These are phyloP conservation scores for Coemansia sp. DNA, from an alignment of 192 early-diverging fungal genomes.

Conservation along the genomic window DNA sequence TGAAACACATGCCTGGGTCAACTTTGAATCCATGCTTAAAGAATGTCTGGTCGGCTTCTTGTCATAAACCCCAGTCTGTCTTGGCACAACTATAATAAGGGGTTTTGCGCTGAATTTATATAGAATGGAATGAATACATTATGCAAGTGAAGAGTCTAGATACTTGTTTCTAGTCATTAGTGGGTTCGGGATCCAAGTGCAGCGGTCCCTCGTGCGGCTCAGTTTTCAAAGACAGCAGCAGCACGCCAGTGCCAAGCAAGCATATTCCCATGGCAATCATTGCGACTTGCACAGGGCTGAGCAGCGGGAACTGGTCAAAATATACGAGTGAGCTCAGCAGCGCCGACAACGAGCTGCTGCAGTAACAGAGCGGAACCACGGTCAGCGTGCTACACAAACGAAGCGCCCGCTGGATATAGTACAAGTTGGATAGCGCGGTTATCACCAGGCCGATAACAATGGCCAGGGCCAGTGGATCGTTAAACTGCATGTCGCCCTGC, in stretches of 20 bases:
- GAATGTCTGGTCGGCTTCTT: slow-evolving; percentile 70
- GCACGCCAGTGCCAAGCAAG: slow-evolving; percentile 63
- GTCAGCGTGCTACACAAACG: slow-evolving; percentile 73
- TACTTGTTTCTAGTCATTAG: slow-evolving; percentile 6
- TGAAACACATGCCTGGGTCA: slow-evolving; percentile 93
- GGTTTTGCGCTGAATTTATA: background rate
- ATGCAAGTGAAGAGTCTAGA: background rate
- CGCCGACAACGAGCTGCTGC: slow-evolving; percentile 70
- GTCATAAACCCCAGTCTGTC: background rate
- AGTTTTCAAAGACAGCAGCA: slow-evolving; percentile 61
- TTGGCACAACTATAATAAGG: too few relatives aligned
- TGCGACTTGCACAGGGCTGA: slow-evolving; percentile 61
- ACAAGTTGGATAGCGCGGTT: slow-evolving; percentile 59
- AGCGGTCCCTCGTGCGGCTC: slow-evolving; percentile 38
- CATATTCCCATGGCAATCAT: slow-evolving; percentile 68
- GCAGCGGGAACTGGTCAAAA: slow-evolving; percentile 67
- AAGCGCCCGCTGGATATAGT: slow-evolving; percentile 75
- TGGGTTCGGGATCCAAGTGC: slow-evolving; percentile 17
- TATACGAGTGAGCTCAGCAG: slow-evolving; percentile 79
- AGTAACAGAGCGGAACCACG: slow-evolving; percentile 72
- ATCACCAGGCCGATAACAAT: slow-evolving; percentile 59
- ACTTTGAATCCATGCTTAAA: slow-evolving; percentile 83
- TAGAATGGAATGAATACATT: background rate
- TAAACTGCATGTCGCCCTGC: slow-evolving; percentile 64
- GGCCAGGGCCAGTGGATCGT: slow-evolving; percentile 67